Conservation (phyloP, 106 monocot genomes). For the Phalaenopsis aphrodite region DNA sequence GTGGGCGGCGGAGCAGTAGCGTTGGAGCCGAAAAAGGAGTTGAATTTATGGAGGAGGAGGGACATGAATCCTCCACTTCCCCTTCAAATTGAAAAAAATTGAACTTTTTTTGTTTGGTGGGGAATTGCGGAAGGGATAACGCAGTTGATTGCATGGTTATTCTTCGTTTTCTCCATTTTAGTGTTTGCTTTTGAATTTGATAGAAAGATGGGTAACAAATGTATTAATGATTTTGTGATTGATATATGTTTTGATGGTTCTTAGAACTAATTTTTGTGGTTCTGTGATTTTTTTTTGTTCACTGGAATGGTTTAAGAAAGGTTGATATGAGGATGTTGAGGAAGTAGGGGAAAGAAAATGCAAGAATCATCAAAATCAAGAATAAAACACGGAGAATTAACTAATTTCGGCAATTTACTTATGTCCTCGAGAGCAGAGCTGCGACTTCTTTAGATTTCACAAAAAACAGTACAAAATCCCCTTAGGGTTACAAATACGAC, state of each 20-base stretch:
- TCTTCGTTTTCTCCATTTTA: background rate
- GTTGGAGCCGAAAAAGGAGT: conserved; percentile 34
- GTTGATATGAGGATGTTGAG: background rate
- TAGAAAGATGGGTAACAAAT: background rate
- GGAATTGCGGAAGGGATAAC: background rate
- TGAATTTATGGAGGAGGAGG: conserved; percentile 55
- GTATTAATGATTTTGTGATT: background rate
- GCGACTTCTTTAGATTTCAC: too few relatives aligned
- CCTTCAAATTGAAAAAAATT: conserved; percentile 9
- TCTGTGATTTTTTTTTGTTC: background rate
- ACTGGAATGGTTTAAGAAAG: background rate
- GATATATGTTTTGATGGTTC: background rate
- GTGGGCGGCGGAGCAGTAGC: conserved; percentile 15
- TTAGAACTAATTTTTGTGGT: background rate
- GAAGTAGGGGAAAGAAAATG: too few relatives aligned
- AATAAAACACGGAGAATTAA: too few relatives aligned
- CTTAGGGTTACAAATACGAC: too few relatives aligned
- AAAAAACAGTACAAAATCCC: too few relatives aligned
- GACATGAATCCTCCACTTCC: conserved; percentile 16
- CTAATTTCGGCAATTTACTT: too few relatives aligned
- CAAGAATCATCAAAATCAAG: too few relatives aligned
- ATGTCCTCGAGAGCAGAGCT: too few relatives aligned
- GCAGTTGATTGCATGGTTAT: too few relatives aligned
- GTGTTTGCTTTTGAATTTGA: background rate
- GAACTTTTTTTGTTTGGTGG: background rate